Percentiles rank a stretch among this genome's conserved stretches.
phyloP scores from a whole-genome alignment of 2,329 filamentous ascomycete genomes.

The Alternaria brassicae region DNA sequence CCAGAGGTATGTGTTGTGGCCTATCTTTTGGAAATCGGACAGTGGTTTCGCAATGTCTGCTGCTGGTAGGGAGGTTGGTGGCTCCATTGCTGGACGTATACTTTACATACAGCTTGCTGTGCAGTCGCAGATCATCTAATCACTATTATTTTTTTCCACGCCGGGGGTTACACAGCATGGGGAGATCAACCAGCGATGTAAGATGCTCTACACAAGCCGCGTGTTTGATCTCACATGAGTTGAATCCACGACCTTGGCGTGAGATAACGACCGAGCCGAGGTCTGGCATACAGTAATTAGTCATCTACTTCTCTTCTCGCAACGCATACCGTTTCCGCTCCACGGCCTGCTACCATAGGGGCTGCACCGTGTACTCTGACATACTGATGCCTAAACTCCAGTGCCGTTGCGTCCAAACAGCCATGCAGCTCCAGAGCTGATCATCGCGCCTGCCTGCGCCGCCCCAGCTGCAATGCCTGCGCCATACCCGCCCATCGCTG shows the following conservation, averaged over 20 bases:
- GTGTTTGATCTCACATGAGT: neutral
- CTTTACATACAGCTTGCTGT: neutral
- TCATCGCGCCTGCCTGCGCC: slow-evolving; percentile 30
- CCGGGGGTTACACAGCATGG: neutral
- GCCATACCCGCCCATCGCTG: slow-evolving; percentile 45
- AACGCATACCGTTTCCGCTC: neutral
- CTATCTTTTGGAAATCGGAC: slow-evolving; percentile 41
- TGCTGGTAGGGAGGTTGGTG: slow-evolving; percentile 8
- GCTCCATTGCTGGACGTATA: slow-evolving; percentile 16
- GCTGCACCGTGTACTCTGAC: neutral
- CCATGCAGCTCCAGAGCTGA: slow-evolving; percentile 22
- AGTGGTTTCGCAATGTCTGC: slow-evolving; percentile 27
- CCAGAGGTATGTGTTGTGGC: slow-evolving; percentile 46
- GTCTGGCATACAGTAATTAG: slow-evolving; percentile 8
- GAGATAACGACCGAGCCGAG: slow-evolving; percentile 13
- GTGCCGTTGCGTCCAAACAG: slow-evolving; percentile 6
- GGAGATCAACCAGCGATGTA: neutral
- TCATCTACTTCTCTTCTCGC: neutral
- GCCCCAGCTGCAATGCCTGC: slow-evolving; percentile 29
- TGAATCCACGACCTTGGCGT: slow-evolving; percentile 4
- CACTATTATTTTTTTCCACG: too few relatives aligned
- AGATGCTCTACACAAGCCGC: neutral
- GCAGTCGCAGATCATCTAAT: too few relatives aligned
- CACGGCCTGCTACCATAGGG: neutral
- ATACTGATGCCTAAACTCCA: neutral